These are phyloP conservation scores for Pinus taeda DNA, from an alignment of 75 land plant genomes.

Conservation along the genomic window DNA sequence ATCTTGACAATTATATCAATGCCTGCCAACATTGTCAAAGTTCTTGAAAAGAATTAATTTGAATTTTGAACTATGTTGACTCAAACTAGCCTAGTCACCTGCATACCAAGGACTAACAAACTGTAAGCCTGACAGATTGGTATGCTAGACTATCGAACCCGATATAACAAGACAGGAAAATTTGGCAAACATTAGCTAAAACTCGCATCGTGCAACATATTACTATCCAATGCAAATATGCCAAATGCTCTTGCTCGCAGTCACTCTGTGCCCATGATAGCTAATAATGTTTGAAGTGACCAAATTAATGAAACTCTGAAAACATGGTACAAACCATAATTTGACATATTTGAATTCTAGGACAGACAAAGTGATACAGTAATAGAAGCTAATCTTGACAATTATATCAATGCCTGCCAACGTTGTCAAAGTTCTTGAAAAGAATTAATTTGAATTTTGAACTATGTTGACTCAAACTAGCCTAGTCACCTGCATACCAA, in stretches of 20 bases:
- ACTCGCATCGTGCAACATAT: neutral
- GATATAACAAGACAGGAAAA: neutral
- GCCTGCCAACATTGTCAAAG: neutral
- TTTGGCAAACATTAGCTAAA: neutral
- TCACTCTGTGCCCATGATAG: neutral
- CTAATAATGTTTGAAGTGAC: neutral
- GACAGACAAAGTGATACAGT: neutral
- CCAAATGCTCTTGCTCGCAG: neutral
- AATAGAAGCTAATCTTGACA: neutral
- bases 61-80: too few species aligned
- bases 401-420: too few species aligned
- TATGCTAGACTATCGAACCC: neutral
- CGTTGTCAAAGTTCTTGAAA: neutral
- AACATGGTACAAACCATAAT: neutral
- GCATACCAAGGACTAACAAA: neutral
- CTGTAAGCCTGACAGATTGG: neutral
- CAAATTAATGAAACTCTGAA: neutral
- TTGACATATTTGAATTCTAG: neutral
- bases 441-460: neutral
- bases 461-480: neutral
- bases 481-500: neutral
- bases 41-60: neutral
- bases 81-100: neutral
- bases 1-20: too few species aligned
- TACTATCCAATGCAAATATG: neutral